These are phyloP conservation scores for Boletus bicolor DNA, from an alignment of 768 basidiomycete genomes.

Conservation along the genomic window DNA sequence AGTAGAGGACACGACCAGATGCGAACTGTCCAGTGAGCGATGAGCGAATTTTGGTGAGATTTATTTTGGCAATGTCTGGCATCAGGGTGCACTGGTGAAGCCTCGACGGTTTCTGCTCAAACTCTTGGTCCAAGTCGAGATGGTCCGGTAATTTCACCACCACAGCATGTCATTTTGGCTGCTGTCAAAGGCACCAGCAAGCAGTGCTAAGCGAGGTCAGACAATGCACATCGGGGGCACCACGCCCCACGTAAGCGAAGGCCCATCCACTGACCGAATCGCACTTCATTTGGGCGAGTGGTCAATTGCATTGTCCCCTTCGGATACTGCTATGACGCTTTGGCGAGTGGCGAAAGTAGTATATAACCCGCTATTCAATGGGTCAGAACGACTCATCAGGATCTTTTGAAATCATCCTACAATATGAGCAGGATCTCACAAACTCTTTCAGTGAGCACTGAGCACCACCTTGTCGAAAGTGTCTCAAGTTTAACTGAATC, in stretches of 20 bases:
- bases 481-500: background rate
- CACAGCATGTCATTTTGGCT: constrained; percentile 4
- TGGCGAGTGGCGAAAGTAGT: constrained; percentile 25
- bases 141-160: background rate
- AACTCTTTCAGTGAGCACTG: constrained; percentile 27
- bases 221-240: background rate
- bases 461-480: constrained; percentile 2
- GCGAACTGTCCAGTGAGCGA: background rate
- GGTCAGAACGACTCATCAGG: background rate
- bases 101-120: background rate
- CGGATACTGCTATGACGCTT: constrained; percentile 15
- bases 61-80: background rate
- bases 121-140: background rate
- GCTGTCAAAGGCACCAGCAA: background rate
- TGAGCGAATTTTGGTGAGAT: constrained; percentile 4
- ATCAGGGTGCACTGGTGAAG: background rate
- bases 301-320: constrained; percentile 21
- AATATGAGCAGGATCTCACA: constrained; percentile 33
- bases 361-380: constrained; percentile 18
- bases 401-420: background rate
- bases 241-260: constrained; percentile 9
- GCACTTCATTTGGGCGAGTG: constrained; percentile 6
- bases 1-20: background rate
- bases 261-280: constrained; percentile 10
- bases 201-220: background rate